Base-by-base conservation (phyloP, 805 yeast genomes). In the Candida xiaguanensis region DNA sequence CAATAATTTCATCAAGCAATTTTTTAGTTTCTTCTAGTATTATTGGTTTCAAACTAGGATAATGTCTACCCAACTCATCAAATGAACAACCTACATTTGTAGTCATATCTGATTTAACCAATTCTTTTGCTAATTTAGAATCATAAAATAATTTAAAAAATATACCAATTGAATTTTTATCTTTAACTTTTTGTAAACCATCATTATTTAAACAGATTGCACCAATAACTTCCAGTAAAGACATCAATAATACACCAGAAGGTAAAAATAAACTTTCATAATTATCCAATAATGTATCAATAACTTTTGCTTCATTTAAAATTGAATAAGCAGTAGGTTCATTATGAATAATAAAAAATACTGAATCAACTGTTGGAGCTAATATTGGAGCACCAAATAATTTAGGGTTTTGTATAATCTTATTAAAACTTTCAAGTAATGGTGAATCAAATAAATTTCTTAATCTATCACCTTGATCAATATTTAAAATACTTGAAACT, bases 281-380 rank as follows among this genome's bases (percentile, higher is more conserved):
- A 34, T 80, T 71, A 8, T 72, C 71, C 36, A 89, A 57, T 26
- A 89, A 70, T 2, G 77, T 65, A 34, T 82, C 83, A 26, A 90
- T 77, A 1, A 85, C 77, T 0, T 78, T 76, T 0, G 95, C 82
- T 56, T 90, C 98, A 29, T 77, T 80, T 47, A 90, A 68, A 30
- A 90, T 80, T 2, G 84, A 73, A 52, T 74, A 90, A 3, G 95
- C 86, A 0, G 96, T 88, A 7, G 97, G 96, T 51, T 91, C 97
- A 48, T 83, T 85, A 55, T 90, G 91, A 20, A 90, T 79, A 43
- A 88, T 85, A 9, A 74, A 74, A 29, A 82, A 74, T 15, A 88
- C 71, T 9, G 82, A 74, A 44, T 78, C 82, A 26, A 90, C 56
- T 0, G 85, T 73, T 16, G 76, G 67, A 0, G 85, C 67, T 11